A percentile compares a stretch with the other conserved stretches of the same genome.
Evolutionary conservation across 1,139 yeast genomes (phyloP).

Genomic region (Suhomyces yuchorum): DNA sequence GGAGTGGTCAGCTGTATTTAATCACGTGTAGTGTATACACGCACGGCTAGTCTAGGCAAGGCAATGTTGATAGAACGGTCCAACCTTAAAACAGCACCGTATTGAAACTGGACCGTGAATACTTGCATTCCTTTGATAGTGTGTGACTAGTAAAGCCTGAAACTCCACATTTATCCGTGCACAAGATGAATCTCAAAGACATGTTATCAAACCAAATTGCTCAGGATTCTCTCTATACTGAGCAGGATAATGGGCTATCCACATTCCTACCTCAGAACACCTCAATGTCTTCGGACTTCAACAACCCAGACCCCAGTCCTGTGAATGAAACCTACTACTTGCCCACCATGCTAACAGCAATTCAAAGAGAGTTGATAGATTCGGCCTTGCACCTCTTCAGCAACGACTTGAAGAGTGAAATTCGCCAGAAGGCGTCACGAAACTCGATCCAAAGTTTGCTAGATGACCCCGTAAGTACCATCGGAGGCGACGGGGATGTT

Average conservation of each 20-base stretch:
- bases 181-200: conserved; percentile 41
- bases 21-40: background rate
- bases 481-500: conserved; percentile 6
- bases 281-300: background rate
- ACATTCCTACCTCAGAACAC: conserved; percentile 4
- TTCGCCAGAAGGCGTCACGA: conserved; percentile 26
- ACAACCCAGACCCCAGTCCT: background rate
- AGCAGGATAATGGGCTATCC: conserved; percentile 8
- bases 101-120: background rate
- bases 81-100: background rate
- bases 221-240: conserved; percentile 4
- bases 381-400: conserved; percentile 54
- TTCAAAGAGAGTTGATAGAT: conserved; percentile 60
- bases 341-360: conserved; percentile 55
- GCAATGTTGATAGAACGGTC: background rate
- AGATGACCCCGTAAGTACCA: conserved; percentile 29
- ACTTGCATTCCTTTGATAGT: background rate
- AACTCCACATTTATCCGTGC: background rate
- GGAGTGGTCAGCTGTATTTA: too few species aligned
- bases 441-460: conserved; percentile 43
- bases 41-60: background rate
- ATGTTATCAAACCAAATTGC: conserved; percentile 28
- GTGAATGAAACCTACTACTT: conserved; percentile 44
- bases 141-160: background rate
- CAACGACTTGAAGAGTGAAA: conserved; percentile 41